These are phyloP conservation scores for Fonsecaea pedrosoi DNA, from an alignment of 2,329 filamentous ascomycete species.

Conservation along the genomic window DNA sequence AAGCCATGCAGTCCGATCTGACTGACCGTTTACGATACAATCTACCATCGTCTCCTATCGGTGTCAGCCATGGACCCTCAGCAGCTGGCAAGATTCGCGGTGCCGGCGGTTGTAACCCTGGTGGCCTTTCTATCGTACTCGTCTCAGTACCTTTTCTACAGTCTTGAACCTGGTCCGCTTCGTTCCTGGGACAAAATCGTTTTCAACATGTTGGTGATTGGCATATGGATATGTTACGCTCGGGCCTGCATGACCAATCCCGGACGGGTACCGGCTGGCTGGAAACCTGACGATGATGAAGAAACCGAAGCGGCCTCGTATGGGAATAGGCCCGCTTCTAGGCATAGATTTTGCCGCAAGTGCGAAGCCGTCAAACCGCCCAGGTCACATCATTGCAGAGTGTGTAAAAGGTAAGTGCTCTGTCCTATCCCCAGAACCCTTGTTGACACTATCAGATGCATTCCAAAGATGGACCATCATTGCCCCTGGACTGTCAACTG, in stretches of 20 bases:
- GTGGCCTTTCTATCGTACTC: conserved; percentile 66
- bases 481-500: conserved; percentile 72
- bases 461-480: conserved; percentile 71
- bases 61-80: conserved; percentile 20
- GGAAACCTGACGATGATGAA: conserved; percentile 40
- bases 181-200: conserved; percentile 49
- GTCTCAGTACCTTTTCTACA: conserved; percentile 63
- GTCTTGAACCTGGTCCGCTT: conserved; percentile 62
- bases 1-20: background rate
- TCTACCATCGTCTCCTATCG: background rate
- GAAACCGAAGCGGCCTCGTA: conserved; percentile 30
- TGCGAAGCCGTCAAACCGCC: conserved; percentile 68
- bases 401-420: conserved; percentile 61
- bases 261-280: conserved; percentile 59
- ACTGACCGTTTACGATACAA: background rate
- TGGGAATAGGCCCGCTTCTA: conserved; percentile 35
- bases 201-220: conserved; percentile 62
- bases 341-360: conserved; percentile 65
- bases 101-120: conserved; percentile 61
- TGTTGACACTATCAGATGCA: conserved; percentile 55
- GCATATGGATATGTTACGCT: conserved; percentile 65
- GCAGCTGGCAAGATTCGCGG: conserved; percentile 50
- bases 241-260: conserved; percentile 66
- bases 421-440: background rate
- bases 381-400: conserved; percentile 69